Evolutionary conservation across 2,329 filamentous ascomycete genomes (phyloP).

Genomic region (Davidsoniella neocaledoniae): DNA sequence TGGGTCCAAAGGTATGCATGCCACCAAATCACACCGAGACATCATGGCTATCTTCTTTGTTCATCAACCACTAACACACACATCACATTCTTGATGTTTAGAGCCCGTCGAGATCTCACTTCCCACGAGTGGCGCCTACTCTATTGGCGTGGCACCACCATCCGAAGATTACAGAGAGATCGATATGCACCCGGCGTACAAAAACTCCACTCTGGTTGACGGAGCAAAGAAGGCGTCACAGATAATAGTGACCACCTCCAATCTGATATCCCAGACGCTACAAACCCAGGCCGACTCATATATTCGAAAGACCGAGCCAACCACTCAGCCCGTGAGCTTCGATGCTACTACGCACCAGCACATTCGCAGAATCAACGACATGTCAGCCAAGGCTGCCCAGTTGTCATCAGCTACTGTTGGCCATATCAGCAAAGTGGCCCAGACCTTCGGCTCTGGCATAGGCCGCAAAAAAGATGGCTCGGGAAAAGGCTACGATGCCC

Average conservation of each 20-base stretch:
- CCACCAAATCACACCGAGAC: not conserved
- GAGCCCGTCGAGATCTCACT: constrained; percentile 69
- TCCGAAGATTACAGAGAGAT: constrained; percentile 57
- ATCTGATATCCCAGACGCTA: constrained; percentile 61
- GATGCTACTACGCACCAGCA: constrained; percentile 67
- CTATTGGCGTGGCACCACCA: constrained; percentile 49
- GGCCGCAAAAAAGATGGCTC: constrained; percentile 36
- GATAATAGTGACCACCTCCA: constrained; percentile 76
- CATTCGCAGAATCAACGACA: constrained; percentile 76
- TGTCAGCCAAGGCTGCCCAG: constrained; percentile 62
- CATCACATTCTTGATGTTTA: not conserved
- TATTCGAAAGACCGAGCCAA: constrained; percentile 62
- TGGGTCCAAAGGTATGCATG: constrained; percentile 69
- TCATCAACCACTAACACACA: constrained; percentile 2
- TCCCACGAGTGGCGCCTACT: constrained; percentile 46
- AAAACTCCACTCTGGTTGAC: constrained; percentile 69
- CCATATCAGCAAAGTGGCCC: constrained; percentile 64
- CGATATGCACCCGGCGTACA: constrained; percentile 79
- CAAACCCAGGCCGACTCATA: constrained; percentile 65
- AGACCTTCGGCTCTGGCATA: constrained; percentile 71
- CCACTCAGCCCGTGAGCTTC: constrained; percentile 71
- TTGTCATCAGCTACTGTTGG: constrained; percentile 77
- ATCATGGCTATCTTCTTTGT: constrained; percentile 9
- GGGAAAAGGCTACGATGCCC: constrained; percentile 46
- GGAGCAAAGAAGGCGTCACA: constrained; percentile 78